These are phyloP conservation scores for Dothistroma septosporum DNA, from an alignment of 2,329 filamentous ascomycete species.

Conservation along the genomic window DNA sequence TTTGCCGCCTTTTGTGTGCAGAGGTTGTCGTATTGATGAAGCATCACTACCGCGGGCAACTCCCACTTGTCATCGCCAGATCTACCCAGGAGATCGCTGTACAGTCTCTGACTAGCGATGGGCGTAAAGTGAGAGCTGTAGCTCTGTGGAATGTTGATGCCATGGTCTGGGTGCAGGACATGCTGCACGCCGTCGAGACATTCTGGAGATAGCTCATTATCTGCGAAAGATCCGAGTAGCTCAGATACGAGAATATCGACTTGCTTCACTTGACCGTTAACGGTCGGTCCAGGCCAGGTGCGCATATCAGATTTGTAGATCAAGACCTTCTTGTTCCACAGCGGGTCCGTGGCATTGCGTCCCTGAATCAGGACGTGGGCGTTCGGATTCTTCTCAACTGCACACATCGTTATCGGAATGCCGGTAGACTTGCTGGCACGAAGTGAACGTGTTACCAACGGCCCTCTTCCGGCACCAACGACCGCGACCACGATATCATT, in stretches of 20 bases:
- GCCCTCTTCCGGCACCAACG: conserved; percentile 87
- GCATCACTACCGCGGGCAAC: conserved; percentile 90
- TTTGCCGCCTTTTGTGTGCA: conserved; percentile 56
- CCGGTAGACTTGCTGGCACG: conserved; percentile 72
- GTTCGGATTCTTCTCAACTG: conserved; percentile 96
- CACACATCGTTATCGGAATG: conserved; percentile 80
- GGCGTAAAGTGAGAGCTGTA: conserved; percentile 95
- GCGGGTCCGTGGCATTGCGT: conserved; percentile 65
- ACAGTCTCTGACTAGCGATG: conserved; percentile 78
- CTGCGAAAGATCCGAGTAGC: conserved; percentile 88
- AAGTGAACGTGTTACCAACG: conserved; percentile 81
- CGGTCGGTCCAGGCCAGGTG: conserved; percentile 78
- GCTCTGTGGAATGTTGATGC: conserved; percentile 87
- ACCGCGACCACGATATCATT: conserved; percentile 78
- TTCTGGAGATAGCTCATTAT: conserved; percentile 95
- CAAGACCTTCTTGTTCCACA: conserved; percentile 76
- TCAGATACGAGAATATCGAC: conserved; percentile 95
- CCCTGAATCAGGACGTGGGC: conserved; percentile 88
- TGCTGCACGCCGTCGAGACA: conserved; percentile 94
- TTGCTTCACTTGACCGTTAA: conserved; percentile 54
- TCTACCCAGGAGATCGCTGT: conserved; percentile 71
- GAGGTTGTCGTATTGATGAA: conserved; percentile 85
- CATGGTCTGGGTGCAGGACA: conserved; percentile 72
- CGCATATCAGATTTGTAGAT: conserved; percentile 97
- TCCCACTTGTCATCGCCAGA: conserved; percentile 66